A percentile compares a stretch with the other conserved stretches of the same genome.
phyloP scores from a whole-genome alignment of 73 alveolate species.

The Paramecium biaurelia region DNA sequence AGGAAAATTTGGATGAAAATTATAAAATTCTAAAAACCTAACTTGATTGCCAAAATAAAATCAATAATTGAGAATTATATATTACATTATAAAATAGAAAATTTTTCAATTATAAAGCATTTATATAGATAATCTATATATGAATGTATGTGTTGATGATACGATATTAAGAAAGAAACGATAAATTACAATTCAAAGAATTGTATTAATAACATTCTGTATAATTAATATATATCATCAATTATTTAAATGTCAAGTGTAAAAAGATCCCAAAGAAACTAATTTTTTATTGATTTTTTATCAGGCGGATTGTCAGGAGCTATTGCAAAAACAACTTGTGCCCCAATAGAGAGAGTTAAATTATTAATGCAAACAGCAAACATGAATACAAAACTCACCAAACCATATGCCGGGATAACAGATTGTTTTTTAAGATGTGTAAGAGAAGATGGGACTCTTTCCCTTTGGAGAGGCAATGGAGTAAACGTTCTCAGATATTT shows the following conservation, averaged over 20 bases:
- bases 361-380: conserved; percentile 72
- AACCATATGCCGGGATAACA: conserved; percentile 69
- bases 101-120: not conserved
- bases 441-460: conserved; percentile 71
- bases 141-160: not conserved
- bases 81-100: not conserved
- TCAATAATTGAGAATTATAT: not conserved
- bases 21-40: not conserved
- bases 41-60: not conserved
- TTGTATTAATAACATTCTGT: not conserved
- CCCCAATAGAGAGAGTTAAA: conserved; percentile 80
- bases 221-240: not conserved
- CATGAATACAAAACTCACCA: conserved; percentile 62
- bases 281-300: conserved; percentile 65
- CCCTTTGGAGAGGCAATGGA: conserved; percentile 78
- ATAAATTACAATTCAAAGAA: not conserved
- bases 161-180: not conserved
- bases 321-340: conserved; percentile 74
- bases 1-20: not conserved
- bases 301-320: conserved; percentile 76
- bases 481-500: conserved; percentile 73
- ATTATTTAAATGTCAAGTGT: not conserved
- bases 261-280: not conserved
- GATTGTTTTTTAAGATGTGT: conserved; percentile 70
- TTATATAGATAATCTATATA: no score